These are phyloP conservation scores for Neospermospora avenae DNA, from an alignment of 2,329 filamentous ascomycete genomes.

Conservation along the genomic window DNA sequence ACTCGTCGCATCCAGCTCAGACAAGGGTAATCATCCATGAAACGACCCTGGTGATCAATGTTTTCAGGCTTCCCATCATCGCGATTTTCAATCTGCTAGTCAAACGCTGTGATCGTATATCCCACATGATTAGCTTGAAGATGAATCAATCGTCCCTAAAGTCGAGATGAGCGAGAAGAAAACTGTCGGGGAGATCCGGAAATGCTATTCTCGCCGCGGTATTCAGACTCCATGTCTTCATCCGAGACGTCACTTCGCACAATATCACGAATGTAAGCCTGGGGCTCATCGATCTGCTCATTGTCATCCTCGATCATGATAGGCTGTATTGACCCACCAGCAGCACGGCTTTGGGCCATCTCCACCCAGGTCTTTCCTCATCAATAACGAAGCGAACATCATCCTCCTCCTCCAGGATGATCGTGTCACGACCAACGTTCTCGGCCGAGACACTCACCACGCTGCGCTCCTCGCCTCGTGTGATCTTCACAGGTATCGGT, in stretches of 20 bases:
- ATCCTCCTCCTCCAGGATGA: neutral
- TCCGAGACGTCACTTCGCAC: neutral
- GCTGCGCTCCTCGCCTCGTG: neutral
- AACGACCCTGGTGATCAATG: neutral
- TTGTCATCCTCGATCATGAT: neutral
- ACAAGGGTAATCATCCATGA: neutral
- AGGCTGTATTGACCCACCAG: neutral
- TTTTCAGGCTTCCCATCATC: neutral
- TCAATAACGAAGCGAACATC: neutral
- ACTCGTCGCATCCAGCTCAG: neutral
- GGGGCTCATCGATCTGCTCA: neutral
- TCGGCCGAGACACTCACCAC: neutral
- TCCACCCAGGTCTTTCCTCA: neutral
- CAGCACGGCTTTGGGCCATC: neutral
- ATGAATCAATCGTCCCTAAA: neutral
- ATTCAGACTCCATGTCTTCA: constrained; percentile 1
- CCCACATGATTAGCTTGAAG: neutral
- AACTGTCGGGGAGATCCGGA: neutral
- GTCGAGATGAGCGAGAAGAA: neutral
- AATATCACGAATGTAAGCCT: neutral
- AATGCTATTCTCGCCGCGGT: neutral
- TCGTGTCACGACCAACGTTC: neutral
- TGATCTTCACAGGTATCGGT: neutral
- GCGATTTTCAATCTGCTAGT: neutral
- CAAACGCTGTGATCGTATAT: neutral